phyloP scores from a whole-genome alignment of 495 filamentous ascomycete species.

The Staphylotrichum tortipilum region DNA sequence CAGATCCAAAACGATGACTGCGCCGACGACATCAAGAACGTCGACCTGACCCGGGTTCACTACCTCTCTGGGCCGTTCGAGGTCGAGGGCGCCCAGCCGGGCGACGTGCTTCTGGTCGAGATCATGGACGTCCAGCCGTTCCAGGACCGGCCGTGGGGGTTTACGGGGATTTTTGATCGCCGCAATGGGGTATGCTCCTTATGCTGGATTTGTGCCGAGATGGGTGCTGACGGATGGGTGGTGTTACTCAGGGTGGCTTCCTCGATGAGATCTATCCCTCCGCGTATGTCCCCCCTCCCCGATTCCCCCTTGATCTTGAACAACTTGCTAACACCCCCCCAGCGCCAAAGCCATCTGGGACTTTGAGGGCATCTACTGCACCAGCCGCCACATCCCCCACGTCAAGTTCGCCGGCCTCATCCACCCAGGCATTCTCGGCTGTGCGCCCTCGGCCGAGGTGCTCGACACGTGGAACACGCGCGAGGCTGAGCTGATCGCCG shows the following conservation, averaged over 20 bases:
- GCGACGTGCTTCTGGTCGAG: conserved; percentile 81
- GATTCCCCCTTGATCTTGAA: background rate
- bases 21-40: conserved; percentile 78
- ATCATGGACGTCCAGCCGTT: conserved; percentile 95
- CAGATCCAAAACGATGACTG: conserved; percentile 85
- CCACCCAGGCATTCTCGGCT: conserved; percentile 89
- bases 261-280: conserved; percentile 85
- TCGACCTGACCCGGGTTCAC: conserved; percentile 77
- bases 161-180: conserved; percentile 75
- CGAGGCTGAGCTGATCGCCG: conserved; percentile 67
- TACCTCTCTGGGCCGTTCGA: conserved; percentile 91
- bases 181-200: conserved; percentile 54
- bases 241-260: conserved; percentile 58
- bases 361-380: conserved; percentile 91
- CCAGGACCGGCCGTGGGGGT: conserved; percentile 82
- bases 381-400: conserved; percentile 80
- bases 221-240: background rate
- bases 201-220: background rate
- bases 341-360: conserved; percentile 97
- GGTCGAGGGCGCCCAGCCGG: conserved; percentile 75
- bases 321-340: background rate
- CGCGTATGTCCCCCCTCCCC: conserved; percentile 39
- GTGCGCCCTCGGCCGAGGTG: conserved; percentile 67
- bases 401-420: conserved; percentile 88
- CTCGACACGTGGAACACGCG: conserved; percentile 68